Evolutionary conservation across 352 stramenopile species (phyloP).

Genomic region (Phytophthora tentaculata): DNA sequence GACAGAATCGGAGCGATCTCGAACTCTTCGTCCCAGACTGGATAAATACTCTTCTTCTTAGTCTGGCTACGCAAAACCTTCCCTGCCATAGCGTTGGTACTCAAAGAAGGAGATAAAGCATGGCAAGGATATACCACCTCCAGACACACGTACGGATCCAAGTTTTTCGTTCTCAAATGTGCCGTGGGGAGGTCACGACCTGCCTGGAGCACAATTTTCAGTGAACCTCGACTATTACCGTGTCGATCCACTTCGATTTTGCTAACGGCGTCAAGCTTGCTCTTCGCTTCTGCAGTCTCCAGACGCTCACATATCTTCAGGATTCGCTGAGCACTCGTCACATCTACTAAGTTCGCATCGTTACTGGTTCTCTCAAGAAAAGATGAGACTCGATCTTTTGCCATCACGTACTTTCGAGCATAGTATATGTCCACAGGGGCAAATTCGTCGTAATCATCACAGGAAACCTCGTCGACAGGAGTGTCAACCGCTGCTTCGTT

Average conservation of each 20-base stretch:
- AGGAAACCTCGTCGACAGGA: conserved; percentile 37
- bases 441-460: conserved; percentile 60
- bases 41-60: conserved; percentile 79
- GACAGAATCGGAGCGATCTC: conserved; percentile 67
- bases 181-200: conserved; percentile 63
- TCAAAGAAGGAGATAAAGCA: conserved; percentile 17
- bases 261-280: conserved; percentile 52
- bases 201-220: conserved; percentile 61
- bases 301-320: conserved; percentile 67
- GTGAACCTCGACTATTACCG: conserved; percentile 53
- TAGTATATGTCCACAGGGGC: conserved; percentile 54
- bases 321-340: conserved; percentile 52
- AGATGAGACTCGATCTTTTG: conserved; percentile 36
- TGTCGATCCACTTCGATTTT: conserved; percentile 69
- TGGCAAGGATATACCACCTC: conserved; percentile 67
- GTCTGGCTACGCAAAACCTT: conserved; percentile 62
- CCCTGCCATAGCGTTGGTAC: conserved; percentile 7
- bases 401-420: conserved; percentile 46
- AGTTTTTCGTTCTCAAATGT: conserved; percentile 73
- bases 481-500: background rate
- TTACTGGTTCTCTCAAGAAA: conserved; percentile 27
- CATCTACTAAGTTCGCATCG: conserved; percentile 19
- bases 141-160: conserved; percentile 71
- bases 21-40: conserved; percentile 83
- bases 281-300: conserved; percentile 47